Base-by-base conservation (phyloP, 805 yeast species). In the Lipomyces yamanashiensis region DNA sequence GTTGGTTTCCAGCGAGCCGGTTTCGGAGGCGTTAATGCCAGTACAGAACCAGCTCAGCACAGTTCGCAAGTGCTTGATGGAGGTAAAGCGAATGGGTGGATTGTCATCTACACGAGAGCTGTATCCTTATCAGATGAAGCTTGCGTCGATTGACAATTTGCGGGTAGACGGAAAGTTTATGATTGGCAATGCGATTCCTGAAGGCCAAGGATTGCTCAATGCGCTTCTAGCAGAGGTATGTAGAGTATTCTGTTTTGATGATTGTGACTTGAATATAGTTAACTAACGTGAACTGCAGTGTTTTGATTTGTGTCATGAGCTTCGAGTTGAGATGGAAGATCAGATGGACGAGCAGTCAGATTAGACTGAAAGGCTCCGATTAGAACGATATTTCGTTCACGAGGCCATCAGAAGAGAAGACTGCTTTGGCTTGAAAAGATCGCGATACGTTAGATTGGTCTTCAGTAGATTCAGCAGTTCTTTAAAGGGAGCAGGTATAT, bases 171-270 rank as follows among this genome's bases (percentile, higher is more conserved):
- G 99, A 7, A 93, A 90, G 78, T 95, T 95, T 72, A 85, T 89
- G 73, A 88, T 91, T 52, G 90, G 89, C 66, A 90, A 86, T 57
- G 89, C 90, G 67, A 88, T 95, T 49, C 99, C 99, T 1, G 98
- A 95, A 74, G 99, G 99, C 12, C 99, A 95, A 77, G 99, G 98
- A 6, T 86, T 96, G n/a, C 80, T 95, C 67, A 92, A 64, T 59
- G 67, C 67, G 17, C 39, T 63, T 13, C 56, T 63, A 12, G 67
- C 67, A 4, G 67, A 63, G 63, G 66, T 62, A 33, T 36, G 63
- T 33, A 8, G n/a, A 15, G 4, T 19, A 23, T 15, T 17, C 10
- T 21, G 33, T 51, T 40, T 9, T 3, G 19, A 6, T n/a, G 21
- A 19, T 21, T 15, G 3, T 1, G 8, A n/a, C n/a, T 15, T 33